These are phyloP conservation scores for Fusarium duplospermum DNA, from an alignment of 2,329 filamentous ascomycete genomes.

Conservation along the genomic window DNA sequence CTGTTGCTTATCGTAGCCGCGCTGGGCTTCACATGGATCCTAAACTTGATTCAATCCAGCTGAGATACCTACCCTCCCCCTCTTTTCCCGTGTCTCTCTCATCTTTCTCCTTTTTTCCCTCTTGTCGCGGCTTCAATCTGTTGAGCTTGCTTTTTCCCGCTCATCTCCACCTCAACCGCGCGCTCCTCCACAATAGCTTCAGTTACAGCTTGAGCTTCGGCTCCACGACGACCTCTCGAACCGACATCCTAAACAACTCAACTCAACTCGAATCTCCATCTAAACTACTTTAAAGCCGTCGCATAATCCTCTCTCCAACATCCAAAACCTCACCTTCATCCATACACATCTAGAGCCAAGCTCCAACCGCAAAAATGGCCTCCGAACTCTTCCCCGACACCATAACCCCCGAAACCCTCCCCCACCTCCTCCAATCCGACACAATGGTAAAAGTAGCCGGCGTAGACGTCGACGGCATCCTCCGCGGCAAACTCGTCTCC, in stretches of 20 bases:
- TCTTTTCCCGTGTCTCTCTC: not conserved
- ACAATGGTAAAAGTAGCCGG: constrained; percentile 88
- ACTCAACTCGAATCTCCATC: not conserved
- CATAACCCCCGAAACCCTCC: constrained; percentile 73
- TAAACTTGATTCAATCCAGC: constrained; percentile 7
- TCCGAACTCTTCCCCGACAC: constrained; percentile 30
- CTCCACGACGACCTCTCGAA: constrained; percentile 10
- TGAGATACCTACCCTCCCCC: not conserved
- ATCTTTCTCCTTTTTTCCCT: not conserved
- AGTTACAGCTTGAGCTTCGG: constrained; percentile 5
- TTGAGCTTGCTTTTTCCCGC: not conserved
- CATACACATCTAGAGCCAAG: not conserved
- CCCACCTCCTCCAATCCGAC: constrained; percentile 76
- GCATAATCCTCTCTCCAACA: not conserved
- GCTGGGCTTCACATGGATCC: constrained; percentile 17
- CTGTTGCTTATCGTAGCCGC: constrained; percentile 45
- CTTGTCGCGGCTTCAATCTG: not conserved
- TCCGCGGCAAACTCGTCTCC: constrained; percentile 90
- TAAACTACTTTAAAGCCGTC: not conserved
- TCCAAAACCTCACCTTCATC: not conserved
- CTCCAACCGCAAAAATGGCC: constrained; percentile 42
- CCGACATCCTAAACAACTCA: not conserved
- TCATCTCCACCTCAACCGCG: constrained; percentile 10
- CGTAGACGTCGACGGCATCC: constrained; percentile 85
- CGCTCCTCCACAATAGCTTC: constrained; percentile 3